Evolutionary conservation across 495 filamentous ascomycete genomes (phyloP), one percentile per base, ranked within the genome.

Genomic region (Aspergillus ellipticus): DNA sequence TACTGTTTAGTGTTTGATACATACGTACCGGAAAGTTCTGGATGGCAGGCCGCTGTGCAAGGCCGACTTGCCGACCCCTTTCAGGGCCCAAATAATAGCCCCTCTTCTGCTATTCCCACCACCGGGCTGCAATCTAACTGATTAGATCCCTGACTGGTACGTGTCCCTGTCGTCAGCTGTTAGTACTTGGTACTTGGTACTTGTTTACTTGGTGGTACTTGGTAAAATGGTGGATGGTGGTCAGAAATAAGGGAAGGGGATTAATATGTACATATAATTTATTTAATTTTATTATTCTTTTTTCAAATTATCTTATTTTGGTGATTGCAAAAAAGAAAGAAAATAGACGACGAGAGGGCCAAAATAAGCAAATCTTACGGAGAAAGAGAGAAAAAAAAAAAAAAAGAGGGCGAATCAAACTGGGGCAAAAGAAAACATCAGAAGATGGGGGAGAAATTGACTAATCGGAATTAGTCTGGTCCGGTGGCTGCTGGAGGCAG

Each of bases 131-230:
- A 42, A 54, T 43, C 55, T 58, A 64, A 51, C 52, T 50, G 47
- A 37, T 58, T 61, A 45, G 56, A 59, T 59, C 58, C 58, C 55
- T 57, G 55, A 24, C 56, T 59, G 55, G 59, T 65, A 62, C 62
- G 62, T 65, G 54, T 61, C 49, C 56, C 51, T 59, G 58, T 65
- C 59, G 62, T 65, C 58, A 65, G 62, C 62, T 24, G 41, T n/a
- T n/a, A n/a, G n/a, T n/a, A n/a, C n/a, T n/a, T n/a, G n/a, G n/a
- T n/a, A n/a, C n/a, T n/a, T n/a, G n/a, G n/a, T n/a, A n/a, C n/a
- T n/a, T n/a, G n/a, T n/a, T n/a, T n/a, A n/a, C n/a, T n/a, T n/a
- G n/a, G n/a, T n/a, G n/a, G n/a, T n/a, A n/a, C n/a, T n/a, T n/a
- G n/a, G n/a, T n/a, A n/a, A n/a, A n/a, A n/a, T n/a, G n/a, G n/a